Evolutionary conservation across 495 filamentous ascomycete genomes (phyloP), one percentile per base, ranked within the genome.

Genomic region (Xylaria cubensis): DNA sequence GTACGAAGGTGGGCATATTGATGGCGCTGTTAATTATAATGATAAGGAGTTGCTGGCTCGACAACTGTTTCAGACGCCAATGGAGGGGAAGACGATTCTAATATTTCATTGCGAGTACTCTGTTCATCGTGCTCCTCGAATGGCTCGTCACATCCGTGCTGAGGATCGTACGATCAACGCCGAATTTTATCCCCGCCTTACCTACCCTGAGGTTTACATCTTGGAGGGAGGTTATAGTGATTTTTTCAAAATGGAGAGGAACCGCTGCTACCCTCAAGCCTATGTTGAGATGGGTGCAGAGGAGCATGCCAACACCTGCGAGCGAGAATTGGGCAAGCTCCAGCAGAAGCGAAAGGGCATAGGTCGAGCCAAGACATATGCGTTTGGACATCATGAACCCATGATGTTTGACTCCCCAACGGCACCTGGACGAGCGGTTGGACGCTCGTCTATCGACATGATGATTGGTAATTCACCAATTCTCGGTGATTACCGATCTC

Each of bases 91-190:
- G 66, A 95, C 93, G 0, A 86, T 97, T 8, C 78, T 99, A 59
- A 91, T 99, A 69, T 91, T 99, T 74, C 97, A 99, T 82, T 99
- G 97, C 86, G 97, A 99, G 78, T 99, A 98, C 80, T 98, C 96
- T 32, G 95, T 93, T 44, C 95, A 97, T 82, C 93, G 96, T 32
- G 96, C 96, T n/a, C 96, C 96, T 34, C 92, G 97, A 75, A 98
- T 98, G 95, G 93, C 93, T 13, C 91, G 92, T 71, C 92, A 93
- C 79, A 89, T 99, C 63, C 94, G 97, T 69, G 87, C 92, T 65
- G 90, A 91, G 75, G 97, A 99, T 83, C 93, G 97, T 29, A 88
- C 88, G 26, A 82, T 88, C 73, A 99, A 99, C 80, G 87, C 89
- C 29, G 91, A 93, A 74, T 85, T 84, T 39, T 99, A 99, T 74